phyloP scores from a whole-genome alignment of 352 stramenopile genomes.

The Thalassiosira mediterranea region DNA sequence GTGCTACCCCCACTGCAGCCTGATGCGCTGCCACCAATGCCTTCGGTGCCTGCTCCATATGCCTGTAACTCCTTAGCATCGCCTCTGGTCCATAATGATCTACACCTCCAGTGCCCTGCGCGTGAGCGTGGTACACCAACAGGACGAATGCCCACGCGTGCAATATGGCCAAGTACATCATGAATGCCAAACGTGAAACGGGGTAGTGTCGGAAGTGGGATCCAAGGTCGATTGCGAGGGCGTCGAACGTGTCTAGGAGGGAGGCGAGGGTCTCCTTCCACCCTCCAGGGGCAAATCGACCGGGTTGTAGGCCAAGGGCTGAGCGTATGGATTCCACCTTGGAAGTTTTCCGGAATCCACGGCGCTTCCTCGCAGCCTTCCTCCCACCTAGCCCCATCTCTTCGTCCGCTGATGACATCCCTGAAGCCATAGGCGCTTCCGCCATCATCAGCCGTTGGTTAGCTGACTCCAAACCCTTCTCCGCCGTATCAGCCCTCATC shows the following conservation, averaged over 20 bases:
- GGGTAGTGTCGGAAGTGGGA: conserved; percentile 74
- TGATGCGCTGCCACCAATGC: not conserved
- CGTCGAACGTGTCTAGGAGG: conserved; percentile 77
- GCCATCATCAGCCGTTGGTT: conserved; percentile 50
- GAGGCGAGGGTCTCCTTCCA: conserved; percentile 58
- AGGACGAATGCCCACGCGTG: conserved; percentile 82
- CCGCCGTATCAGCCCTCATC: conserved; percentile 63
- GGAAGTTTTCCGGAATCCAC: conserved; percentile 33
- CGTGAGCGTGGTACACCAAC: conserved; percentile 77
- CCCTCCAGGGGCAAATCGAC: conserved; percentile 55
- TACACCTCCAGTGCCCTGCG: conserved; percentile 32
- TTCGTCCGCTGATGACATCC: conserved; percentile 46
- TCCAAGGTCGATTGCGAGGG: conserved; percentile 69
- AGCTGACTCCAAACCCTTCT: conserved; percentile 51
- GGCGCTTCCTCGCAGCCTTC: conserved; percentile 37
- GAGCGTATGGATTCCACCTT: conserved; percentile 63
- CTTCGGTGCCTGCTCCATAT: conserved; percentile 42
- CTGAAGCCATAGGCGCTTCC: conserved; percentile 27
- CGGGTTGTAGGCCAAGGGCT: conserved; percentile 53
- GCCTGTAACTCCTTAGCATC: conserved; percentile 46
- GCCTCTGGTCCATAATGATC: conserved; percentile 50
- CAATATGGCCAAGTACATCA: conserved; percentile 75
- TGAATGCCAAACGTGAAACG: conserved; percentile 67
- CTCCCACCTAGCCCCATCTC: conserved; percentile 38
- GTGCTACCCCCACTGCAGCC: no score